Percentiles rank a stretch among this genome's conserved stretches.
Evolutionary conservation across 768 basidiomycete genomes (phyloP).

Genomic region (Dioszegia crocea): DNA sequence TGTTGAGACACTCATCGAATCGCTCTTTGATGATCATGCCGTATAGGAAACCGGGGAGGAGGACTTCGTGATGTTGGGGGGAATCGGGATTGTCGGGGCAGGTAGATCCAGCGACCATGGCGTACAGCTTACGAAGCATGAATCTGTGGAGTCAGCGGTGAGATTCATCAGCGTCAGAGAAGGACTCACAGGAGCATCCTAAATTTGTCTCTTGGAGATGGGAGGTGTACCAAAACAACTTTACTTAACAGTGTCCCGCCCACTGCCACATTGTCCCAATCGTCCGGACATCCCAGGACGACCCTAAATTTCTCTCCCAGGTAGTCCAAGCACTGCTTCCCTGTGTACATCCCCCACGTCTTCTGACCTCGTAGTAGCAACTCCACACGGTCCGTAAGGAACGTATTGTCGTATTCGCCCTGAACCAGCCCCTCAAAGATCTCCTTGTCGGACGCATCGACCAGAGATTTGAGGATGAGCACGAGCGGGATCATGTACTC

Average conservation of each 20-base stretch:
- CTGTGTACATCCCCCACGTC: constrained; percentile 78
- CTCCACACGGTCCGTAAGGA: constrained; percentile 94
- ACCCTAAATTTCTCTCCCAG: constrained; percentile 95
- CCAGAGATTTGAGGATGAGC: constrained; percentile 88
- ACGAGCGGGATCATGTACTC: constrained; percentile 91
- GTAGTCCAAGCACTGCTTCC: constrained; percentile 87
- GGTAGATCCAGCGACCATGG: constrained; percentile 81
- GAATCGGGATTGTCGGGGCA: constrained; percentile 97
- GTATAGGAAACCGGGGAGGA: constrained; percentile 86
- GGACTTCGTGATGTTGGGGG: constrained; percentile 94
- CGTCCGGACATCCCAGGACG: constrained; percentile 83
- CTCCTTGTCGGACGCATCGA: constrained; percentile 86
- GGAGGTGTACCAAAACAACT: constrained; percentile 83
- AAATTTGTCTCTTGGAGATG: constrained; percentile 85
- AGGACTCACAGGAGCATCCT: constrained; percentile 77
- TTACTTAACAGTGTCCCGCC: constrained; percentile 79
- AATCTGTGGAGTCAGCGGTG: constrained; percentile 58
- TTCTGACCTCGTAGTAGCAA: constrained; percentile 91
- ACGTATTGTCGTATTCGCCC: constrained; percentile 95
- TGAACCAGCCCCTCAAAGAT: constrained; percentile 95
- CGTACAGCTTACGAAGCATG: constrained; percentile 94
- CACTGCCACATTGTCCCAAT: constrained; percentile 77
- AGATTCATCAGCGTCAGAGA: not conserved
- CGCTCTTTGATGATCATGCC: constrained; percentile 98
- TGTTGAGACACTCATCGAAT: constrained; percentile 78